Conservation (phyloP, 108 stramenopile genomes). For the Craspedostauros australis region DNA sequence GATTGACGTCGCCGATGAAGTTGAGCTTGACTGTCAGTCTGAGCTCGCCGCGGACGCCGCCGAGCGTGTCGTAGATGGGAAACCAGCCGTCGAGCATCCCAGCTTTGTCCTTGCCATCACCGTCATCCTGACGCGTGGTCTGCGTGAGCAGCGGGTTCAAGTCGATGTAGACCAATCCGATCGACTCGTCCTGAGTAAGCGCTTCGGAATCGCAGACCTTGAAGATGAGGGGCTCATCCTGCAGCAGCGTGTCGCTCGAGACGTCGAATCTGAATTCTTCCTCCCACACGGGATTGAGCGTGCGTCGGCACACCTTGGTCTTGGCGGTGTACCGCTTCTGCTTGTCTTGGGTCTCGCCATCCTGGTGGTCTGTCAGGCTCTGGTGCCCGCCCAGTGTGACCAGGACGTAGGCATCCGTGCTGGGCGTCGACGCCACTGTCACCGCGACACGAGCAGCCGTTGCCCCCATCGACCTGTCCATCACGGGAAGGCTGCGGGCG, state of each 20-base stretch:
- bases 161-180: slow-evolving; percentile 94
- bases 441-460: background rate
- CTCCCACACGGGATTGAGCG: slow-evolving; percentile 82
- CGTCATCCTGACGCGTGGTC: slow-evolving; percentile 45
- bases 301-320: slow-evolving; percentile 65
- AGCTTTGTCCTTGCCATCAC: slow-evolving; percentile 12
- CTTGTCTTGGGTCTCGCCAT: slow-evolving; percentile 36
- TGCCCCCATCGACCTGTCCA: slow-evolving; percentile 32
- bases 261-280: slow-evolving; percentile 97
- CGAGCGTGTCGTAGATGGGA: slow-evolving; percentile 90
- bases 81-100: slow-evolving; percentile 90
- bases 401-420: slow-evolving; percentile 66
- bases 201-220: slow-evolving; percentile 79
- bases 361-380: slow-evolving; percentile 49
- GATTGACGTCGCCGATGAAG: slow-evolving; percentile 94
- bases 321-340: slow-evolving; percentile 82
- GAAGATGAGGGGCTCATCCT: slow-evolving; percentile 94
- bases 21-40: slow-evolving; percentile 82
- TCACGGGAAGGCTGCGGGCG: slow-evolving; percentile 84
- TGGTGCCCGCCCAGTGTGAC: slow-evolving; percentile 67
- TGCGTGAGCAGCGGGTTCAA: slow-evolving; percentile 91
- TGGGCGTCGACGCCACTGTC: background rate
- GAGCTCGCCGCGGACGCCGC: slow-evolving; percentile 87
- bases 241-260: slow-evolving; percentile 89
- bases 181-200: slow-evolving; percentile 32